These are phyloP conservation scores for Leccinum holopus DNA, from an alignment of 1,284 basidiomycete genomes.

Conservation along the genomic window DNA sequence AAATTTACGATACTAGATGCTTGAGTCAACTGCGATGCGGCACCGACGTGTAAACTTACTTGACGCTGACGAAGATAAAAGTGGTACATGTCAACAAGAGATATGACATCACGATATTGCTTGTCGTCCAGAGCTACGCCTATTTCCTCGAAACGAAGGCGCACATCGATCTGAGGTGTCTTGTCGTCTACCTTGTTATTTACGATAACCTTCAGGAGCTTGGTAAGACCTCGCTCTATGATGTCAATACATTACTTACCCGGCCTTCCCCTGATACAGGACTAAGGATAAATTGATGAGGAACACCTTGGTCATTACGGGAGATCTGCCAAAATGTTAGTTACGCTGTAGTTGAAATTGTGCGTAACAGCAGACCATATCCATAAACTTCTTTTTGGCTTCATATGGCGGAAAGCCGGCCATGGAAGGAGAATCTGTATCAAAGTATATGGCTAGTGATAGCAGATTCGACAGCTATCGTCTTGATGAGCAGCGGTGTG, in stretches of 20 bases:
- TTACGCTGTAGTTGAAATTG: background rate
- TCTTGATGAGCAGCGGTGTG: slow-evolving; percentile 12
- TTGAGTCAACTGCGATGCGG: slow-evolving; percentile 5
- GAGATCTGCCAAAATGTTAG: slow-evolving; percentile 57
- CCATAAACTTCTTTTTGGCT: slow-evolving; percentile 76
- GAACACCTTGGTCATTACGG: slow-evolving; percentile 48
- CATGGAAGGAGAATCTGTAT: slow-evolving; percentile 88
- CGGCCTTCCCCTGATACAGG: slow-evolving; percentile 96
- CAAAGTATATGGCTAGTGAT: slow-evolving; percentile 93
- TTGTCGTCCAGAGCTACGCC: slow-evolving; percentile 91
- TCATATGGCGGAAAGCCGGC: slow-evolving; percentile 67
- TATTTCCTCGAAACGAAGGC: slow-evolving; percentile 93
- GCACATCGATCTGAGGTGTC: slow-evolving; percentile 85
- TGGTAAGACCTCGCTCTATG: slow-evolving; percentile 5
- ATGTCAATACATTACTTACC: slow-evolving; percentile 42
- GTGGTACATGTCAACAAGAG: slow-evolving; percentile 96
- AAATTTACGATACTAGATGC: slow-evolving; percentile 75
- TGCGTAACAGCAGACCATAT: slow-evolving; percentile 53
- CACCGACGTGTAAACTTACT: slow-evolving; percentile 41
- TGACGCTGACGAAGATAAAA: slow-evolving; percentile 91
- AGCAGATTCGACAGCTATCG: slow-evolving; percentile 79
- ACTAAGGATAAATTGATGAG: slow-evolving; percentile 94
- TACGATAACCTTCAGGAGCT: slow-evolving; percentile 64
- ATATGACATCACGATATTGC: slow-evolving; percentile 95
- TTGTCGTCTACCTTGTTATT: slow-evolving; percentile 75